Conservation (phyloP, 202 grass and related monocot species). For the Hordeum pubiflorum region DNA sequence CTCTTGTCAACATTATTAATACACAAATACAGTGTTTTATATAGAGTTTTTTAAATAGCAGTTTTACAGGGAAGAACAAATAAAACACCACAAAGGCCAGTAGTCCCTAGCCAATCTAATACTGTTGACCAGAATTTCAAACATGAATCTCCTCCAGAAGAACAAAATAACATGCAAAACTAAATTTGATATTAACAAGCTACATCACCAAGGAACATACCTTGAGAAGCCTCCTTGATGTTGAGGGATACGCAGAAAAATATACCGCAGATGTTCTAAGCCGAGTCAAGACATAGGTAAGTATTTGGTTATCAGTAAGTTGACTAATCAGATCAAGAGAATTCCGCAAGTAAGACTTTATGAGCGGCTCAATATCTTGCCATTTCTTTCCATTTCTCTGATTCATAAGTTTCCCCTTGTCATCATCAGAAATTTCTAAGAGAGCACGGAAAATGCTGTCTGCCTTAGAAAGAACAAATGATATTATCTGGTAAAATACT, state of each 20-base stretch:
- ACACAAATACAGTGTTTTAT: too few species aligned
- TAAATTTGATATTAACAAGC: neutral
- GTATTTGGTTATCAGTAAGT: constrained; percentile 64
- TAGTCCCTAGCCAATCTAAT: neutral
- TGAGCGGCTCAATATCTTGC: constrained; percentile 47
- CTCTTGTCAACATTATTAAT: neutral
- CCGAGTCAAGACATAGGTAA: constrained; percentile 56
- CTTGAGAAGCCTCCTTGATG: constrained; percentile 72
- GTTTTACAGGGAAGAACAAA: constrained; percentile 6
- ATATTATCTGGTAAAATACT: constrained; percentile 63
- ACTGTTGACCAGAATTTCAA: neutral
- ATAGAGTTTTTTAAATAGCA: neutral
- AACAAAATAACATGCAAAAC: constrained; percentile 22
- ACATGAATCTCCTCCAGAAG: neutral
- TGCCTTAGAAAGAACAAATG: constrained; percentile 59
- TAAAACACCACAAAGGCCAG: neutral
- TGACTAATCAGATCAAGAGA: constrained; percentile 75
- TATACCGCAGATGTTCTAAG: constrained; percentile 53
- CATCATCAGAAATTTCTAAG: constrained; percentile 54
- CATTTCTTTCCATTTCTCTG: constrained; percentile 51
- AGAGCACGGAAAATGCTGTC: constrained; percentile 57
- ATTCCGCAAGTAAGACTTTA: constrained; percentile 68
- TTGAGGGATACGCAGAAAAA: constrained; percentile 66
- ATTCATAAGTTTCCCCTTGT: constrained; percentile 61
- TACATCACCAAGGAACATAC: constrained; percentile 34